Percentiles rank a stretch among this genome's conserved stretches.
phyloP scores from a whole-genome alignment of 768 basidiomycete species.

The Pleurotus tuber-regium region DNA sequence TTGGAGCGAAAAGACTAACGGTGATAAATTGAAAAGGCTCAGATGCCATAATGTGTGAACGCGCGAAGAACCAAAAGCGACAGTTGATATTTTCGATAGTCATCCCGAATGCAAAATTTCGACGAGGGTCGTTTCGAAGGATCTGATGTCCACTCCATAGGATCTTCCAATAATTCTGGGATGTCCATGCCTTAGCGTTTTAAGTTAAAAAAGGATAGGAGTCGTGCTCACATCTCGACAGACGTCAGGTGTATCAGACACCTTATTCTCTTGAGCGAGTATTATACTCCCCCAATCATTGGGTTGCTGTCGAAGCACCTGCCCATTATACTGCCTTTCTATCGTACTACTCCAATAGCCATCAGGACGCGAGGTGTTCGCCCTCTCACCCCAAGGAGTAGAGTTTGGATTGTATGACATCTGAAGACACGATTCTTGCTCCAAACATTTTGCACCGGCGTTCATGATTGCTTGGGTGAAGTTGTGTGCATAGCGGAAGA shows the following conservation, averaged over 20 bases:
- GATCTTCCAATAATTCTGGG: constrained; percentile 18
- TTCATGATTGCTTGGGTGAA: neutral
- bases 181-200: neutral
- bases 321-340: neutral
- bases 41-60: constrained; percentile 17
- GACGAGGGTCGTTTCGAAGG: constrained; percentile 25
- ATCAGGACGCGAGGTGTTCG: neutral
- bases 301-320: neutral
- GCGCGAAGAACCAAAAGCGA: constrained; percentile 27
- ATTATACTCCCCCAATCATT: neutral
- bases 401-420: neutral
- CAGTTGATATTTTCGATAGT: constrained; percentile 22
- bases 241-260: neutral
- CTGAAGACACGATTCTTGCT: neutral
- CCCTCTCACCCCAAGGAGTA: neutral
- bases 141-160: constrained; percentile 24
- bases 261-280: neutral
- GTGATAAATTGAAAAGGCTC: constrained; percentile 11
- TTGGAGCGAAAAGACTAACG: neutral
- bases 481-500: neutral
- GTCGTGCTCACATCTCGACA: neutral
- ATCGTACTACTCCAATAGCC: neutral
- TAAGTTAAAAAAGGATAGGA: neutral
- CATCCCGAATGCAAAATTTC: constrained; percentile 24
- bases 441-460: neutral